These are phyloP conservation scores for Agastache rugosa DNA, from an alignment of 257 asterid genomes.

Conservation along the genomic window DNA sequence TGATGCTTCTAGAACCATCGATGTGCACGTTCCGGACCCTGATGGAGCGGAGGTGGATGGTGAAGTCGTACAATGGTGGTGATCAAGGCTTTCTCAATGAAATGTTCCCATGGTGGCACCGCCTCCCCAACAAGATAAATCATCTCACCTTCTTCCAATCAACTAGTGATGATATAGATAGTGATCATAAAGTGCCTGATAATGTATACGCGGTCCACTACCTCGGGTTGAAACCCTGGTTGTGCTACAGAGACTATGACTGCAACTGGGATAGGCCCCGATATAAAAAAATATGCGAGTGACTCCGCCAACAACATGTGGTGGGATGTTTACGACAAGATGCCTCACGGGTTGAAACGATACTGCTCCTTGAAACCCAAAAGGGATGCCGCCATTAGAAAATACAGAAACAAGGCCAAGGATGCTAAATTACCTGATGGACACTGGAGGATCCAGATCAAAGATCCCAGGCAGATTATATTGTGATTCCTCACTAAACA, in stretches of 20 bases:
- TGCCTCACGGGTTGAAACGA: slow-evolving; percentile 52
- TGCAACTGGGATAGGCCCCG: slow-evolving; percentile 68
- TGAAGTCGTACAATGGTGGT: slow-evolving; percentile 74
- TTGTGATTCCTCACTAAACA: too few species aligned
- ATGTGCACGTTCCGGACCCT: slow-evolving; percentile 54
- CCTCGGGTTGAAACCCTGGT: slow-evolving; percentile 86
- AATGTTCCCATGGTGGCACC: slow-evolving; percentile 83
- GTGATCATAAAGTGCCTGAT: not conserved
- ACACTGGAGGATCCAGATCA: slow-evolving; percentile 65
- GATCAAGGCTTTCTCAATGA: slow-evolving; percentile 85
- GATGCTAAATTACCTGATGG: slow-evolving; percentile 48
- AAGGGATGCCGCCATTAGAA: slow-evolving; percentile 43
- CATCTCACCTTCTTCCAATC: slow-evolving; percentile 49
- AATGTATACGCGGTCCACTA: slow-evolving; percentile 57
- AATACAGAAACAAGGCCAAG: slow-evolving; percentile 48
- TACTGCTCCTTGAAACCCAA: slow-evolving; percentile 52
- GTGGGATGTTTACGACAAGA: slow-evolving; percentile 62
- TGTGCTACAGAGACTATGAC: slow-evolving; percentile 71
- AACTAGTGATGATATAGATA: not conserved
- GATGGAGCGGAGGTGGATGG: slow-evolving; percentile 51
- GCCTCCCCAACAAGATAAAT: slow-evolving; percentile 56
- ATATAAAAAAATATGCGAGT: slow-evolving; percentile 53
- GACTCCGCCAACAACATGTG: slow-evolving; percentile 64
- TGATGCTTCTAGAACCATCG: slow-evolving; percentile 79
- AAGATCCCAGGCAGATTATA: slow-evolving; percentile 49